Evolutionary conservation across 202 grass and related monocot species (phyloP).

Genomic region (Elaeis oleifera): DNA sequence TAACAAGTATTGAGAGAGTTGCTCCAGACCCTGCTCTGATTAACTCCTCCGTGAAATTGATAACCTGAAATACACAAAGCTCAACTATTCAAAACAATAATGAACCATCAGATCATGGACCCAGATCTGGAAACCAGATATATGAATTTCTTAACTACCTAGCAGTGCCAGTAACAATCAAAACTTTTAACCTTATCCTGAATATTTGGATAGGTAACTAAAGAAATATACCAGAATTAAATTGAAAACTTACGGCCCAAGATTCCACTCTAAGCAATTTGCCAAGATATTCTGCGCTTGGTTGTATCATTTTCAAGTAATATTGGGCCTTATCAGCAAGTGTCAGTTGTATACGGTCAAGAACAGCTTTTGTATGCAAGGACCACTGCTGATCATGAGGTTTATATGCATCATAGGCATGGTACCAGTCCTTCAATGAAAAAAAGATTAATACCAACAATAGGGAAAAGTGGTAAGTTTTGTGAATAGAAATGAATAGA

Average conservation of each 20-base stretch:
- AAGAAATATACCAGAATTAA: no score
- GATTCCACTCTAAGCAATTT: conserved; percentile 6
- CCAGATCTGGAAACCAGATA: no score
- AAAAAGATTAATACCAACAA: no score
- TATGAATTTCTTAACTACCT: no score
- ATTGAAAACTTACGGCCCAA: not conserved
- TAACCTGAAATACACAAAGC: not conserved
- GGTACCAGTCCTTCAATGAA: conserved; percentile 15
- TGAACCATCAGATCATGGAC: not conserved
- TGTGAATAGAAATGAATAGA: no score
- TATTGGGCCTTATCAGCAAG: conserved; percentile 17
- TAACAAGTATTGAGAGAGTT: conserved; percentile 13
- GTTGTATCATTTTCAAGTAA: conserved; percentile 13
- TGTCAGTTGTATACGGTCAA: conserved; percentile 6
- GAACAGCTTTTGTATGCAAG: conserved; percentile 11
- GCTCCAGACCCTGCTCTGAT: conserved; percentile 4
- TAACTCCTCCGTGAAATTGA: conserved; percentile 9
- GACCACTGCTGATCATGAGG: conserved; percentile 9
- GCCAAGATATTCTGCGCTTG: conserved; percentile 14
- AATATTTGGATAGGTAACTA: no score
- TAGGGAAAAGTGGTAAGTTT: no score
- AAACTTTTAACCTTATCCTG: no score
- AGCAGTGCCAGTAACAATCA: no score
- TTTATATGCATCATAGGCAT: not conserved
- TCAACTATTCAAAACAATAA: not conserved